Percentiles rank a stretch among this genome's conserved stretches.
phyloP scores from a whole-genome alignment of 306 rosid species.

The Phaseolus lunatus region DNA sequence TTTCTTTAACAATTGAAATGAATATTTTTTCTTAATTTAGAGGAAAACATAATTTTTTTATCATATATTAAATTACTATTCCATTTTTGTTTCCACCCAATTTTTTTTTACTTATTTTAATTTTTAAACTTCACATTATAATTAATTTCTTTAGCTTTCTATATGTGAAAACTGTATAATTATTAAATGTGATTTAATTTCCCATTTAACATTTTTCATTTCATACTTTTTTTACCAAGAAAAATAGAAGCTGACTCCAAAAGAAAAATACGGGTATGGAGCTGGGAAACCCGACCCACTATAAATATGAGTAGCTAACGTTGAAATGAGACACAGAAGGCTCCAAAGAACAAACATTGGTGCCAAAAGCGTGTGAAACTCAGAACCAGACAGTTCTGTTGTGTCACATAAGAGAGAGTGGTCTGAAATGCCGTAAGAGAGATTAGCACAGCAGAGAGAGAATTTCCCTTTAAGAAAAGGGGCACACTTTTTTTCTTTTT shows the following conservation, averaged over 20 bases:
- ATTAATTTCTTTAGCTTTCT: too few relatives aligned
- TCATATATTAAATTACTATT: too few relatives aligned
- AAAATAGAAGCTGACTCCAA: too few relatives aligned
- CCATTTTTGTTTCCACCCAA: too few relatives aligned
- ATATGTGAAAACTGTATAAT: too few relatives aligned
- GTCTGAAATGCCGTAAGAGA: slow-evolving; percentile 12
- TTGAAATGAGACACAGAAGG: slow-evolving; percentile 4
- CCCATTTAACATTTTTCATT: background rate
- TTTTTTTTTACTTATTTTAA: too few relatives aligned
- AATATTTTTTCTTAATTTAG: too few relatives aligned
- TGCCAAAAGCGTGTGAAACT: slow-evolving; percentile 30
- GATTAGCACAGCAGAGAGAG: background rate
- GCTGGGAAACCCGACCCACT: slow-evolving; percentile 41
- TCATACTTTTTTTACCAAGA: background rate
- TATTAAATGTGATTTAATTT: too few relatives aligned
- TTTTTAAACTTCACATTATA: too few relatives aligned
- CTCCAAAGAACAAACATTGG: slow-evolving; percentile 20
- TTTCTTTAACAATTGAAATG: too few relatives aligned
- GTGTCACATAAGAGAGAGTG: background rate
- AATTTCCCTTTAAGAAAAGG: slow-evolving; percentile 13
- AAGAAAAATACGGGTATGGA: background rate
- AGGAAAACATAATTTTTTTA: too few relatives aligned
- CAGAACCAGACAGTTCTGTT: slow-evolving; percentile 39
- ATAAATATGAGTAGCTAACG: background rate
- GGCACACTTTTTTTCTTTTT: background rate